Base-by-base conservation (phyloP, 169 alveolate species). In the Eimeria brunetti region DNA sequence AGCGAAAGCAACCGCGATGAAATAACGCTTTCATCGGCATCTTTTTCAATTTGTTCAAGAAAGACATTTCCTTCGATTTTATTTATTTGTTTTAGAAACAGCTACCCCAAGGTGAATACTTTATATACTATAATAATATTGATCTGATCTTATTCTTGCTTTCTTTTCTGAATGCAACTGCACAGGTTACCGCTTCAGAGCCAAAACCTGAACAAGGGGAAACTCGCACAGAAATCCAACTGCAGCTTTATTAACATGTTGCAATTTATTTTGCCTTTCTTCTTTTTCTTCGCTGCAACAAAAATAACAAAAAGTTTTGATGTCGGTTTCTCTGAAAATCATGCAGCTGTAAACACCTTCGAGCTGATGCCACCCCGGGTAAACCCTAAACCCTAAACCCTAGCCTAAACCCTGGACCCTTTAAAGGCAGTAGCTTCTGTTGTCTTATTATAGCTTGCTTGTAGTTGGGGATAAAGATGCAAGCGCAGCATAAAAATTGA, bases 321-420 rank as follows among this genome's bases (percentile, higher is more conserved):
- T 24, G 75, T 83, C 53, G 90, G 90, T 9, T 83, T 56, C 27
- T 2, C 38, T 22, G 11, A 33, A 14, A 36, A 83, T 1, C 38
- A 11, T 24, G 58, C 51, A 14, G 36, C 36, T 14, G 76, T 83
- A 7, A 83, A 83, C 53, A 83, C 90, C 56, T 83, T 51, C 90
- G 90, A 83, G 53, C 22, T 51, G 36, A 83, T 56, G 46, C 90
- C 90, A n/a, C 90, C 90, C 53, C 73, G 53, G 90, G 90, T 83
- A 83, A 80, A 36, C 16, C 64, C 36, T 9, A 30, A 73, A 38
- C 84, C 41, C 84, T 8, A n/a, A n/a, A n/a, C n/a, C n/a, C n/a
- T n/a, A n/a, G n/a, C n/a, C n/a, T n/a, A n/a, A n/a, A n/a, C n/a
- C n/a, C n/a, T n/a, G n/a, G n/a, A n/a, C n/a, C n/a, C n/a, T n/a